A percentile compares a stretch with the other conserved stretches of the same genome.
phyloP scores from a whole-genome alignment of 805 yeast species.

The Kuraishia molischiana region DNA sequence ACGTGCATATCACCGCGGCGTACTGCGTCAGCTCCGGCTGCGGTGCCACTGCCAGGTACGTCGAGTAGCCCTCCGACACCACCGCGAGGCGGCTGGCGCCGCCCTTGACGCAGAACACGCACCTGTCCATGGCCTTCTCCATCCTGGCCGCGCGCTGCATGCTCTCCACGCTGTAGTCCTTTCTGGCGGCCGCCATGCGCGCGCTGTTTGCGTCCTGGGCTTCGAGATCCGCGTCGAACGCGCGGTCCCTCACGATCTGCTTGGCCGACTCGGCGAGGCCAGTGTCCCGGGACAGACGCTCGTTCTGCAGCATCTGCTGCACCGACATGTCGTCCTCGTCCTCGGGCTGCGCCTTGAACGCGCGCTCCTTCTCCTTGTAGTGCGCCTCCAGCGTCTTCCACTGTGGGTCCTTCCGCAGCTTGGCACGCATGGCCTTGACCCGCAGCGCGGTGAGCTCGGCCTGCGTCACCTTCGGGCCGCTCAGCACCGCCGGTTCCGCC shows the following conservation, averaged over 20 bases:
- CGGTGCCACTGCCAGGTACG: constrained; percentile 28
- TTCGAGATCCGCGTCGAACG: constrained; percentile 28
- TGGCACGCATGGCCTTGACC: constrained; percentile 23
- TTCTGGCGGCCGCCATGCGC: constrained; percentile 21
- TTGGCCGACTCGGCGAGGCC: constrained; percentile 15
- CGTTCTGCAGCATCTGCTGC: constrained; percentile 24
- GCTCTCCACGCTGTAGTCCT: constrained; percentile 13
- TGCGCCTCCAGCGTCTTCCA: constrained; percentile 15
- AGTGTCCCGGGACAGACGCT: constrained; percentile 12
- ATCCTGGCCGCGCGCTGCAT: constrained; percentile 16
- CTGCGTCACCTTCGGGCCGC: constrained; percentile 2
- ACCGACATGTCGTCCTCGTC: constrained; percentile 24
- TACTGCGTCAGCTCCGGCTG: constrained; percentile 26
- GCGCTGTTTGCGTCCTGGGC: constrained; percentile 31
- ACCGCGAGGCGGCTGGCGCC: constrained; percentile 17
- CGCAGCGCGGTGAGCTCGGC: constrained; percentile 18
- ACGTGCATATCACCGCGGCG: constrained; percentile 30
- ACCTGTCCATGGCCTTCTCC: constrained; percentile 20
- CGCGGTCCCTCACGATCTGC: constrained; percentile 25
- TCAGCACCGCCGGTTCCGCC: constrained; percentile 1
- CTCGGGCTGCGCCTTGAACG: neutral
- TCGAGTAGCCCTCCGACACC: constrained; percentile 21
- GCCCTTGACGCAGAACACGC: constrained; percentile 26
- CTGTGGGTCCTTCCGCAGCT: constrained; percentile 15
- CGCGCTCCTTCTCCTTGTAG: constrained; percentile 9